These are phyloP conservation scores for Trypanosoma caninum DNA, from an alignment of 208 protist species.

Conservation along the genomic window DNA sequence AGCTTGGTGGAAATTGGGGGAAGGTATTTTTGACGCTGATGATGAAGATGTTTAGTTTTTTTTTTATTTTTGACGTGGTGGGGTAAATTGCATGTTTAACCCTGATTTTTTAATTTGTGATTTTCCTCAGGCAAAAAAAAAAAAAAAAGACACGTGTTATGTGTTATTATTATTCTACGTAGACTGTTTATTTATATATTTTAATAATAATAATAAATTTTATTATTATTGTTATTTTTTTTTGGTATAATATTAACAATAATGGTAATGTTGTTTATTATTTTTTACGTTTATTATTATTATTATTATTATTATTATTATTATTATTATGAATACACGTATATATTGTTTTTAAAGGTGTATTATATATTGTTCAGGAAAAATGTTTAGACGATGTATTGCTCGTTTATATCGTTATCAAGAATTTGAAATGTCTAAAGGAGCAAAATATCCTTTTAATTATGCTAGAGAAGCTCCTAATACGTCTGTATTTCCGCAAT, in stretches of 20 bases:
- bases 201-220: neutral
- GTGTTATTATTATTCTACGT: conserved; percentile 17
- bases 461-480: conserved; percentile 85
- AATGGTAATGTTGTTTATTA: no score
- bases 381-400: conserved; percentile 56
- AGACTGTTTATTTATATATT: neutral
- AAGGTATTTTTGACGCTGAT: conserved; percentile 84
- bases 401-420: conserved; percentile 73
- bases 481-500: conserved; percentile 84
- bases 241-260: no score
- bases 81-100: no score
- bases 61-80: neutral
- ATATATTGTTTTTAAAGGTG: neutral
- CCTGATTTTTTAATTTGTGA: no score
- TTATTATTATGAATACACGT: no score
- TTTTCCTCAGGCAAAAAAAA: no score
- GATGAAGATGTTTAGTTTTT: conserved; percentile 48
- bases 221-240: conserved; percentile 4
- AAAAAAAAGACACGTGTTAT: neutral
- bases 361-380: conserved; percentile 6
- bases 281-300: conserved; percentile 20
- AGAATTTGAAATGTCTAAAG: conserved; percentile 87
- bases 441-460: conserved; percentile 82
- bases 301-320: conserved; percentile 3
- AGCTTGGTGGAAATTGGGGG: conserved; percentile 88